Percentiles rank a stretch among this genome's conserved stretches.
Evolutionary conservation across 257 asterid genomes (phyloP).

Genomic region (Solanum chiquidenum): DNA sequence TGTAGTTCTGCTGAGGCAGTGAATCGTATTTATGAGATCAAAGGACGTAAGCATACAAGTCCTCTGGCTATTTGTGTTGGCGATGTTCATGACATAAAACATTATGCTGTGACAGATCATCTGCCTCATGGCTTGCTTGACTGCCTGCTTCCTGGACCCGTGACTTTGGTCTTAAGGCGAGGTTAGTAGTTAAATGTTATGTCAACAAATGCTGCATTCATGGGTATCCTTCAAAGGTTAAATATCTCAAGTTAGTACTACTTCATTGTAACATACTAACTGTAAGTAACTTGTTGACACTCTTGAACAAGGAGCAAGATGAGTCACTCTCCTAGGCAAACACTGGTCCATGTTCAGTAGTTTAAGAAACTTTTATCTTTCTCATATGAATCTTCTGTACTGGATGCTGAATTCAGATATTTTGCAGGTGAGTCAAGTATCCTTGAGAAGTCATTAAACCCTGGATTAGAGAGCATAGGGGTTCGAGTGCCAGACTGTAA

Average conservation of each 20-base stretch:
- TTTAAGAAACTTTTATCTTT: neutral
- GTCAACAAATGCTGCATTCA: neutral
- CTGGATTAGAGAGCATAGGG: slow-evolving; percentile 75
- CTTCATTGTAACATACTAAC: neutral
- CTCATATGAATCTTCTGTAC: neutral
- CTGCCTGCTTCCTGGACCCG: slow-evolving; percentile 88
- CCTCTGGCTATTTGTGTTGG: slow-evolving; percentile 87
- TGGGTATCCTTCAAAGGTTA: neutral
- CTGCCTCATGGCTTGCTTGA: slow-evolving; percentile 68
- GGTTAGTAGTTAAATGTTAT: slow-evolving; percentile 25
- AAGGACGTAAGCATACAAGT: slow-evolving; percentile 76
- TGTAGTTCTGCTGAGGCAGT: slow-evolving; percentile 84
- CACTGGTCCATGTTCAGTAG: neutral
- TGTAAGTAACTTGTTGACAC: neutral
- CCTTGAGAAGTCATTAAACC: slow-evolving; percentile 76
- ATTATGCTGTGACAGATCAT: slow-evolving; percentile 53
- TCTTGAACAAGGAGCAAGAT: neutral
- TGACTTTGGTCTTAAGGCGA: slow-evolving; percentile 65
- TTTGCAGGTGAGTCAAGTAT: slow-evolving; percentile 64
- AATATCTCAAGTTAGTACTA: neutral
- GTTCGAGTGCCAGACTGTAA: slow-evolving; percentile 67
- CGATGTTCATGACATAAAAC: slow-evolving; percentile 61
- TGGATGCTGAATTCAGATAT: neutral
- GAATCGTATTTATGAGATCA: slow-evolving; percentile 67
- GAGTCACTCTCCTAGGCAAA: neutral